phyloP scores from a whole-genome alignment of 2,329 filamentous ascomycete genomes.

The Neocatenulostroma microsporum region DNA sequence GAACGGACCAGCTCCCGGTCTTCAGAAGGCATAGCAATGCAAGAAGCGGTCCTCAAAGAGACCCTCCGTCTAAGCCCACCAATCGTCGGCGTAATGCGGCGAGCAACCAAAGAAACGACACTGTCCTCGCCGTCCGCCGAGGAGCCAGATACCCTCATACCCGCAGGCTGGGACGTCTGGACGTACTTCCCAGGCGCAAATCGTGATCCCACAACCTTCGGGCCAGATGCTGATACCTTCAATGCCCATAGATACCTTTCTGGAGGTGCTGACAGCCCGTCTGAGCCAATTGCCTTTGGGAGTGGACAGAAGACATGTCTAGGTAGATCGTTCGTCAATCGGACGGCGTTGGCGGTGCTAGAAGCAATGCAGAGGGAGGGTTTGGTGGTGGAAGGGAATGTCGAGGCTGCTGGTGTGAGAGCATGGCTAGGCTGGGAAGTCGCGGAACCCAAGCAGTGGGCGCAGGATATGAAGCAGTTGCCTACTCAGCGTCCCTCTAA shows the following conservation, averaged over 20 bases:
- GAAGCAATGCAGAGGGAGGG: conserved; percentile 5
- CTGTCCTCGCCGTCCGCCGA: conserved; percentile 1
- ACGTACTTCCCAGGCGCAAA: conserved; percentile 18
- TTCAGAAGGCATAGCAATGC: too few relatives aligned
- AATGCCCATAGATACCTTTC: conserved; percentile 10
- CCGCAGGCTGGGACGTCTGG: conserved; percentile 19
- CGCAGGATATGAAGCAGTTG: conserved; percentile 21
- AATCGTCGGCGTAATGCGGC: too few relatives aligned
- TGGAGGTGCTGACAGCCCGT: too few relatives aligned
- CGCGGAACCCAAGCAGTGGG: conserved; percentile 14
- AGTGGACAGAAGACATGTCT: conserved; percentile 1
- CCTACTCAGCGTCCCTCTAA: conserved; percentile 14
- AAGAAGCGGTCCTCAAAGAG: too few relatives aligned
- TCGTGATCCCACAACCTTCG: conserved; percentile 13
- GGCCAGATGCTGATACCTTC: conserved; percentile 12
- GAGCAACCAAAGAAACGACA: too few relatives aligned
- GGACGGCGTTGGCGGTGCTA: conserved; percentile 7
- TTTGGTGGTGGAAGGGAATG: conserved; percentile 5
- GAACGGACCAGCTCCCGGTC: too few relatives aligned
- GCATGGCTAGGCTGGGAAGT: conserved; percentile 22
- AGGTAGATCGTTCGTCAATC: conserved; percentile 1
- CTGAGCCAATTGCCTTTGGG: too few relatives aligned
- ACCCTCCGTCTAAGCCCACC: too few relatives aligned
- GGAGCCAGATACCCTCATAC: conserved; percentile 10
- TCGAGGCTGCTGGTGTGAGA: conserved; percentile 13